A percentile compares a stretch with the other conserved stretches of the same genome.
phyloP scores from a whole-genome alignment of 2,329 filamentous ascomycete genomes.

The Corynespora cassiicola region DNA sequence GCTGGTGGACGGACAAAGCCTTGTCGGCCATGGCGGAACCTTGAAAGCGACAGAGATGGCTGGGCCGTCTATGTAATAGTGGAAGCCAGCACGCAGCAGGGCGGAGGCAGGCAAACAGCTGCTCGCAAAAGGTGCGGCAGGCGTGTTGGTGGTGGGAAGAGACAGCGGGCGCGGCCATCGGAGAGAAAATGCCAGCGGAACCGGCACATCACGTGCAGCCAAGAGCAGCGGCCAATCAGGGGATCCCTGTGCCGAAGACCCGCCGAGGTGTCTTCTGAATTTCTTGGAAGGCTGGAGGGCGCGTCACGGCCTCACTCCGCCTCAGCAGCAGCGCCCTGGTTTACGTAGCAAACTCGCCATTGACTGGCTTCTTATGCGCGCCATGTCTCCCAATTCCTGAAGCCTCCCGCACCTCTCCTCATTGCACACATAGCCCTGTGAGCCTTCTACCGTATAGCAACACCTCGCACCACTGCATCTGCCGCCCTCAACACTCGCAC shows the following conservation, averaged over 20 bases:
- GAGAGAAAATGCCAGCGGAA: not conserved
- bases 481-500: slow-evolving; percentile 20
- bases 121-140: too few species aligned
- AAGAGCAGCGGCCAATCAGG: not conserved
- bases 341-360: slow-evolving; percentile 38
- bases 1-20: slow-evolving; percentile 32
- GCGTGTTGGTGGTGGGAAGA: too few species aligned
- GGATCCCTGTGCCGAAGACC: slow-evolving; percentile 4
- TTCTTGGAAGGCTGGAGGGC: slow-evolving; percentile 32
- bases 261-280: slow-evolving; percentile 20
- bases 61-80: too few species aligned
- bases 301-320: slow-evolving; percentile 37
- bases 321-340: slow-evolving; percentile 26
- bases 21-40: slow-evolving; percentile 32
- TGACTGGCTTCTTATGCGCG: slow-evolving; percentile 32
- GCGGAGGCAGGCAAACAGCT: too few species aligned
- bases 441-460: slow-evolving; percentile 1
- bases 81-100: too few species aligned
- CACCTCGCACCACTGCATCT: not conserved
- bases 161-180: not conserved
- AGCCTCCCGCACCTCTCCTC: slow-evolving; percentile 12
- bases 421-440: slow-evolving; percentile 5
- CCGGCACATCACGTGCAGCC: slow-evolving; percentile 4
- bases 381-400: slow-evolving; percentile 33
- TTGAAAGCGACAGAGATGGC: too few species aligned